Percentiles rank a stretch among this genome's conserved stretches.
Evolutionary conservation across 129 eudicot species (phyloP).

Genomic region (Sambucus nigra): DNA sequence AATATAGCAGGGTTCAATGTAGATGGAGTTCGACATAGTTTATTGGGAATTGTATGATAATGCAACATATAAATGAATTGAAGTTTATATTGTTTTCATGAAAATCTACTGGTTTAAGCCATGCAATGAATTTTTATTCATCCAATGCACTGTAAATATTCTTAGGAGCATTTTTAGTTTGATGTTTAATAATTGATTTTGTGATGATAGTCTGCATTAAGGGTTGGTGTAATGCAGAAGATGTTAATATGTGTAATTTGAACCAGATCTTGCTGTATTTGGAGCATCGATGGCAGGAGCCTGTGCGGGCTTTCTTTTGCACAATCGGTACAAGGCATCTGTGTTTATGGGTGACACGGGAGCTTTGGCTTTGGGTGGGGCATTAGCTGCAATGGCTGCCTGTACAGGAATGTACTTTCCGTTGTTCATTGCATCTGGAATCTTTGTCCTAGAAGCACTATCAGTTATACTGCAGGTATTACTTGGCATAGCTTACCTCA

Average conservation of each 20-base stretch:
- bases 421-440: constrained; percentile 63
- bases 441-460: constrained; percentile 52
- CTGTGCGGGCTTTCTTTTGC: constrained; percentile 88
- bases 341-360: constrained; percentile 89
- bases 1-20: too few species aligned
- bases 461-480: constrained; percentile 70
- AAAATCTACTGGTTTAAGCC: too few species aligned
- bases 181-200: too few species aligned
- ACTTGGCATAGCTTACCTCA: not conserved
- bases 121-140: too few species aligned
- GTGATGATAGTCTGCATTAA: too few species aligned
- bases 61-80: too few species aligned
- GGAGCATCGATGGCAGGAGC: constrained; percentile 99
- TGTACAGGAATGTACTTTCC: constrained; percentile 97
- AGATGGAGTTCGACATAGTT: too few species aligned
- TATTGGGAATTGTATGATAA: too few species aligned
- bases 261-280: constrained; percentile 77
- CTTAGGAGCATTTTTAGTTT: too few species aligned
- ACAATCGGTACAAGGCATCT: constrained; percentile 87
- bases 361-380: constrained; percentile 80
- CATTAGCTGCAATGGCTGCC: constrained; percentile 94
- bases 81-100: too few species aligned
- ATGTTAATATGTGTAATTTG: constrained; percentile 3
- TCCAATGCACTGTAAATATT: too few species aligned
- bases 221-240: too few species aligned